phyloP scores from a whole-genome alignment of 352 stramenopile genomes.

The Thalassiosira livingstoniorum region DNA sequence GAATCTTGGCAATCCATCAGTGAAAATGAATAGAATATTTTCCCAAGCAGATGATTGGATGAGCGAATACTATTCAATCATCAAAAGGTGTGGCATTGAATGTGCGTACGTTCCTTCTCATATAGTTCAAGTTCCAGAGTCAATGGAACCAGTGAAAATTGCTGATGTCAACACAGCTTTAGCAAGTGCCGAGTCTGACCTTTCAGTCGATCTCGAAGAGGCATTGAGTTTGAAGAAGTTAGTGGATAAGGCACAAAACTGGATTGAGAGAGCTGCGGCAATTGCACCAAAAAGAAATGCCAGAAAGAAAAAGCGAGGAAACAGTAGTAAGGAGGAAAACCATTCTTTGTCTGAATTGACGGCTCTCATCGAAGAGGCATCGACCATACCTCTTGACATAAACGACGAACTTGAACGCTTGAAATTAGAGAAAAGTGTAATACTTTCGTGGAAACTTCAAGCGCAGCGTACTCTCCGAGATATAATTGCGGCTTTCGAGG shows the following conservation, averaged over 20 bases:
- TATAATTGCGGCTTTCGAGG: constrained; percentile 67
- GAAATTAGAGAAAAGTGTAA: constrained; percentile 55
- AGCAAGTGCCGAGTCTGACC: constrained; percentile 58
- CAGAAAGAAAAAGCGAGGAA: constrained; percentile 40
- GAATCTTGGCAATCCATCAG: constrained; percentile 72
- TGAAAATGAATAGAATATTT: constrained; percentile 77
- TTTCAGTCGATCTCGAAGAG: constrained; percentile 77
- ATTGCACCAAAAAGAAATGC: constrained; percentile 62
- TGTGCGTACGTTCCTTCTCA: constrained; percentile 39
- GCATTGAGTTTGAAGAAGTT: constrained; percentile 63
- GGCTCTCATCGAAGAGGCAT: constrained; percentile 69
- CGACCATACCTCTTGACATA: constrained; percentile 66
- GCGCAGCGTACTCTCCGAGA: constrained; percentile 60
- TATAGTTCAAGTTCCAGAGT: constrained; percentile 2
- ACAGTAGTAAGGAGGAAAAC: constrained; percentile 34
- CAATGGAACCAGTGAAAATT: constrained; percentile 42
- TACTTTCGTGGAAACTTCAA: constrained; percentile 64
- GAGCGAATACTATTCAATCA: constrained; percentile 58
- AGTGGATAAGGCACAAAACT: constrained; percentile 57
- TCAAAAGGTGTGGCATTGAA: constrained; percentile 64
- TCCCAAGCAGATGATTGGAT: constrained; percentile 78
- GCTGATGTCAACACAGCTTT: constrained; percentile 62
- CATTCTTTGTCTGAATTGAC: constrained; percentile 64
- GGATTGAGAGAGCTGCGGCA: constrained; percentile 59
- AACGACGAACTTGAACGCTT: constrained; percentile 64